Percentiles rank a stretch among this genome's conserved stretches.
phyloP scores from a whole-genome alignment of 2,329 filamentous ascomycete species.

The Alternaria burnsii region DNA sequence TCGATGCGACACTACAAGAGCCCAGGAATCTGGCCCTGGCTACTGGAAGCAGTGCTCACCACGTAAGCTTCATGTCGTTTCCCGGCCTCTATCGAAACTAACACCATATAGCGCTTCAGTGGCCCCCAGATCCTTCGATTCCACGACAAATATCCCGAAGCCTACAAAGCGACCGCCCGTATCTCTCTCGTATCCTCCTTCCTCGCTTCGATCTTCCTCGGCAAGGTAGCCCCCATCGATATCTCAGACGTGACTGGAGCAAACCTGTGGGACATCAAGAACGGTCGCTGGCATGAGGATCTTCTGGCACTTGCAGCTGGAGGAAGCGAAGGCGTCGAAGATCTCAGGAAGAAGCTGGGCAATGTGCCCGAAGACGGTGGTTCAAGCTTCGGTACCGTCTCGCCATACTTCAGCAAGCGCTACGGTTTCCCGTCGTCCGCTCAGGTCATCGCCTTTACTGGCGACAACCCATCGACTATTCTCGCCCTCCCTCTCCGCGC shows the following conservation, averaged over 20 bases:
- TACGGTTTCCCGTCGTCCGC: conserved; percentile 82
- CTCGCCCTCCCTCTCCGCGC: conserved; percentile 86
- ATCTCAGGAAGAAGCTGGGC: conserved; percentile 81
- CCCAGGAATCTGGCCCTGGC: conserved; percentile 74
- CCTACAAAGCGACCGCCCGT: conserved; percentile 80
- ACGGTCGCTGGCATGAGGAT: conserved; percentile 75
- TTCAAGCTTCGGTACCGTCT: conserved; percentile 76
- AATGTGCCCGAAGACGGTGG: conserved; percentile 82
- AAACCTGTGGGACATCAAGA: conserved; percentile 92
- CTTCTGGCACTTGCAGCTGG: conserved; percentile 80
- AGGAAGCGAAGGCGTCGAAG: conserved; percentile 62
- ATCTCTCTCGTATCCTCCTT: conserved; percentile 97
- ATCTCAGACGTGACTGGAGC: conserved; percentile 95
- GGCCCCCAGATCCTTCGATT: conserved; percentile 96
- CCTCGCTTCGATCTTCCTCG: conserved; percentile 88
- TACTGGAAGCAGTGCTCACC: conserved; percentile 93
- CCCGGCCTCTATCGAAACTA: background rate
- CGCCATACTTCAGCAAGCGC: conserved; percentile 77
- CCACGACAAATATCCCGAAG: conserved; percentile 77
- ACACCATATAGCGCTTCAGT: conserved; percentile 77
- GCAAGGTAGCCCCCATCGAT: conserved; percentile 85
- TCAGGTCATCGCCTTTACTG: conserved; percentile 85
- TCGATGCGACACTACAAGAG: conserved; percentile 76
- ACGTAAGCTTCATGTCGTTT: conserved; percentile 65
- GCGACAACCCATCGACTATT: conserved; percentile 96